Evolutionary conservation across 108 stramenopile species (phyloP).

Genomic region (Cyclotella sp.): DNA sequence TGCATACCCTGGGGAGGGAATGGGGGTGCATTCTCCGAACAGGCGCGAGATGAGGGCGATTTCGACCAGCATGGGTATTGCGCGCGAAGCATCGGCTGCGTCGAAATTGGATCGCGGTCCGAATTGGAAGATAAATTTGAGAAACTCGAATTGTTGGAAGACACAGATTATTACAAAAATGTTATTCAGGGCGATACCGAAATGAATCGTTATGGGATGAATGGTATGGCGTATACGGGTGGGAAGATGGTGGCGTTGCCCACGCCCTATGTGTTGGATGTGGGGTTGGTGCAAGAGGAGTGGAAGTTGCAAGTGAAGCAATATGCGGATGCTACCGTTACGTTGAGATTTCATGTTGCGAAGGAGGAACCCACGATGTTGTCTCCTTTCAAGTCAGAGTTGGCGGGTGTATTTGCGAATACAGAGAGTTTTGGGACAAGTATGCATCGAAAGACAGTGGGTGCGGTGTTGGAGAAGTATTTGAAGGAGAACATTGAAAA

Average conservation of each 20-base stretch:
- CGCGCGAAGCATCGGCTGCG: conserved; percentile 32
- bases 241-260: conserved; percentile 25
- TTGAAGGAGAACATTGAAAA: neutral
- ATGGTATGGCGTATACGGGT: neutral
- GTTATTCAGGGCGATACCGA: conserved; percentile 11
- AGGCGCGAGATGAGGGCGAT: conserved; percentile 27
- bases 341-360: conserved; percentile 14
- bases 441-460: neutral
- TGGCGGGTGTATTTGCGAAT: conserved; percentile 1
- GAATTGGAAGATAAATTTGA: conserved; percentile 23
- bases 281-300: conserved; percentile 23
- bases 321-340: conserved; percentile 27
- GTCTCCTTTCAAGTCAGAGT: neutral
- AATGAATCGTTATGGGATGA: neutral
- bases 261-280: conserved; percentile 17
- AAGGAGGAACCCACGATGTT: neutral
- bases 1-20: conserved; percentile 36
- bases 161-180: neutral
- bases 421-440: conserved; percentile 11
- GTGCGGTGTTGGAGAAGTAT: neutral
- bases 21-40: conserved; percentile 9
- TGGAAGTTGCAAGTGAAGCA: conserved; percentile 29
- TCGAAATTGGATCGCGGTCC: conserved; percentile 23
- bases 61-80: conserved; percentile 42
- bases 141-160: neutral